Evolutionary conservation across 2,329 filamentous ascomycete genomes (phyloP), one percentile per base, ranked within the genome.

Genomic region (Aspergillus sergii): DNA sequence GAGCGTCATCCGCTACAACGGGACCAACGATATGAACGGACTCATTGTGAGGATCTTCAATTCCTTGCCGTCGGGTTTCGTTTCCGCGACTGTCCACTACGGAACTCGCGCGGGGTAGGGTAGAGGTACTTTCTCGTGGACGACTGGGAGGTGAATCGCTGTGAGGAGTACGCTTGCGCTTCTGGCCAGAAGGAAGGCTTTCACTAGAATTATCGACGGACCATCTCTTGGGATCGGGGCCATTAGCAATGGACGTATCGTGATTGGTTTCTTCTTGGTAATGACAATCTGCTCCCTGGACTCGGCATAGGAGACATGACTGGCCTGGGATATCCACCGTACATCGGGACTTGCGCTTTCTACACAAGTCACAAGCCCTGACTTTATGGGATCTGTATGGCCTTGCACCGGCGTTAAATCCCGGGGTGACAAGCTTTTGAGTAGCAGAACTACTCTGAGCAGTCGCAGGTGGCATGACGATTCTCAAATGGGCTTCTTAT

Each of bases 351-450:
- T 89, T 89, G 64, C 87, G 82, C 64, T 83, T 83, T 59, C 87
- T 82, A 70, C 87, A 89, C 16, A 86, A 78, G 58, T 86, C 77
- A 75, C 87, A 89, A 10, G 87, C 87, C 57, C 86, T 85, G 45
- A 84, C 83, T 64, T 87, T 82, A 75, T 89, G 87, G 9, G 86
- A 89, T 63, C 87, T 80, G 70, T 89, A 89, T 3, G 86, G 87
- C 51, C 87, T 80, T 57, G 80, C 74, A 19, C 78, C 78, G 54
- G 78, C 76, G 62, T 79, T 79, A 65, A 80, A 76, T 23, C 75
- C 72, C 54, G 74, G 71, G 21, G 76, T 75, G 36, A 74, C 69
- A 46, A 73, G 66, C 64, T 78, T 78, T 45, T 74, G 70, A 56
- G 69, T 66, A 32, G 32, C 21, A 10, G 75, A 65, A 66, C 70